Evolutionary conservation across 805 yeast species (phyloP), one percentile per base, ranked within the genome.

Genomic region (Wickerhamiella shivajii): DNA sequence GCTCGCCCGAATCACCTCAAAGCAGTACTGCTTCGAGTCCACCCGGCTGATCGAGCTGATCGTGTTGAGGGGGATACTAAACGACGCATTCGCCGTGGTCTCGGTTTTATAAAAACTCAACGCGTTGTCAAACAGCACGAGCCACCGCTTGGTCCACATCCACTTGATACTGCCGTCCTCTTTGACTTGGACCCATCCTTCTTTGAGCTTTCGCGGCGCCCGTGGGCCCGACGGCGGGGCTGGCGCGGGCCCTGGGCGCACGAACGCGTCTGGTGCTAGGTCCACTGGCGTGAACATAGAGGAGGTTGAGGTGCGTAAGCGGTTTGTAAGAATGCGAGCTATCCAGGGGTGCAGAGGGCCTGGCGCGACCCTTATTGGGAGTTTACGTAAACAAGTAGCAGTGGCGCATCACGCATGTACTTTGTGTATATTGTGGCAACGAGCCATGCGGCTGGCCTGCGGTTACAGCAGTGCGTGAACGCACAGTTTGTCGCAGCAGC

Each of bases 101-200:
- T 81, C 94, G 34, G 60, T 66, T 48, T 78, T 81, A 59, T 74
- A 79, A 43, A 87, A 71, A 36, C 74, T 77, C 37, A 87, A 57
- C 28, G 75, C 69, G 25, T 77, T 67, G 42, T 84, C 94, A 44
- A 71, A 71, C 31, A 87, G 61, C 5, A 80, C 77, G 59, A 87
- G 61, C 54, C 64, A 87, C 46, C 90, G 69, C 50, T 84, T 84
- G 38, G 85, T 84, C 98, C 98, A 87, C 44, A 93, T 63, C 52
- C 85, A 84, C 42, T 81, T 69, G 41, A 87, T 60, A 20, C 49
- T 39, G 31, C 96, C 95, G 46, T 87, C 96, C 46, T 87, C 97
- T 53, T 81, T 85, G 39, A 83, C 74, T 35, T 79, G 78, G 15
- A 83, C 85, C 93, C 94, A 85, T 0, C 96, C 95, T 38, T 71